Conservation (phyloP, 805 yeast genomes). For the Suhomyces vadensis region DNA sequence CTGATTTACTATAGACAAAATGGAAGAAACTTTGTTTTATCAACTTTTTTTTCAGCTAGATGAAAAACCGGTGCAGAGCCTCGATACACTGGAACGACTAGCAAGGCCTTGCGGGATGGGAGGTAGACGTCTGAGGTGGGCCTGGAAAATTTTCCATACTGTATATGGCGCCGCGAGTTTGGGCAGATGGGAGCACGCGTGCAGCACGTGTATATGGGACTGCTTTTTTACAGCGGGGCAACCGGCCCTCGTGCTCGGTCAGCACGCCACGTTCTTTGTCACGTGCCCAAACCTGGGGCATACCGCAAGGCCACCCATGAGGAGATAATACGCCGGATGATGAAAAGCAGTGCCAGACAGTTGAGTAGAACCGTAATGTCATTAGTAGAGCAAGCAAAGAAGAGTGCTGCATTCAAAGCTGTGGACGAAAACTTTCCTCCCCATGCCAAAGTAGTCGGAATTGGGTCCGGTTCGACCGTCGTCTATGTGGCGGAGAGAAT, state of each 20-base stretch:
- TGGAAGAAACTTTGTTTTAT: neutral
- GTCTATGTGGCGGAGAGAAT: constrained; percentile 95
- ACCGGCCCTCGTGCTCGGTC: neutral
- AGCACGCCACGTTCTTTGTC: neutral
- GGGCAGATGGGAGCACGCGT: neutral
- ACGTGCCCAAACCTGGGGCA: neutral
- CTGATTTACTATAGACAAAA: constrained; percentile 1
- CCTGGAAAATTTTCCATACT: neutral
- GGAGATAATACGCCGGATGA: neutral
- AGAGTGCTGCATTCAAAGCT: constrained; percentile 86
- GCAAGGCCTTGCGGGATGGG: neutral
- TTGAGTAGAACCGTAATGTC: constrained; percentile 15
- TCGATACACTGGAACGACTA: neutral
- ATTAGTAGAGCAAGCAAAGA: constrained; percentile 76
- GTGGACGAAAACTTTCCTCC: constrained; percentile 82
- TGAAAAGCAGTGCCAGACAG: neutral
- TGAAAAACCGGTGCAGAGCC: neutral
- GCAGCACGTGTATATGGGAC: constrained; percentile 15
- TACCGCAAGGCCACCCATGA: neutral
- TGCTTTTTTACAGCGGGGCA: constrained; percentile 13
- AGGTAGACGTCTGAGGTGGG: no score
- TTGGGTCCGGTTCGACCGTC: constrained; percentile 97
- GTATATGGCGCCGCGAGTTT: neutral
- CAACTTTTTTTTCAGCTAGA: constrained; percentile 4
- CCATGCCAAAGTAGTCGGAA: constrained; percentile 75